A percentile compares a stretch with the other conserved stretches of the same genome.
These are phyloP conservation scores for Aspergillus indologenus DNA, from an alignment of 495 filamentous ascomycete species.

Conservation along the genomic window DNA sequence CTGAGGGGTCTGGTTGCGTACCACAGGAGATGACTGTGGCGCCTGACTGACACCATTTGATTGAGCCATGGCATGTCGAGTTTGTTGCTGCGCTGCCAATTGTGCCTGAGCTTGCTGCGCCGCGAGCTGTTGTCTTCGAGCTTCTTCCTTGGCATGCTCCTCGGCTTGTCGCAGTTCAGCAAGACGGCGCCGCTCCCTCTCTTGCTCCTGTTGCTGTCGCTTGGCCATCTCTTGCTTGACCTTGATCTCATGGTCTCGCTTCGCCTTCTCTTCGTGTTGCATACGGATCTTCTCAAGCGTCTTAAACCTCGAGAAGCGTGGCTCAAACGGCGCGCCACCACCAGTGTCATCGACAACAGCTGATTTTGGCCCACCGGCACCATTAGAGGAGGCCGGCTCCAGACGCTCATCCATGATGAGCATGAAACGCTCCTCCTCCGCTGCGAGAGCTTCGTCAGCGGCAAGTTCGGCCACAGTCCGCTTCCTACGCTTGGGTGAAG, in stretches of 20 bases:
- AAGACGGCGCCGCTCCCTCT: conserved; percentile 40
- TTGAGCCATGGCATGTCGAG: conserved; percentile 47
- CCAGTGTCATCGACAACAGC: conserved; percentile 71
- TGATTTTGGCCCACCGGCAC: conserved; percentile 56
- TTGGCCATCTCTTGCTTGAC: conserved; percentile 51
- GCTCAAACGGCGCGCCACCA: conserved; percentile 69
- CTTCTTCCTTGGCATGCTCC: conserved; percentile 47
- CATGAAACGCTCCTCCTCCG: conserved; percentile 86
- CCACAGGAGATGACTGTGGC: conserved; percentile 72
- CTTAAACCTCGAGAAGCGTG: conserved; percentile 88
- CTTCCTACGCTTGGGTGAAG: conserved; percentile 85
- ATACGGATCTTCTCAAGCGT: conserved; percentile 78
- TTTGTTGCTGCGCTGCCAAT: conserved; percentile 46
- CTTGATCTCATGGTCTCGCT: conserved; percentile 63
- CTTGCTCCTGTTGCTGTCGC: conserved; percentile 47
- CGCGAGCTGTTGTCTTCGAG: conserved; percentile 41
- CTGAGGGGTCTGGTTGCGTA: conserved; percentile 77
- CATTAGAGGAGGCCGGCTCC: conserved; percentile 54
- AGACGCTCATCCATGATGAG: conserved; percentile 88
- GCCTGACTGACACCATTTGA: conserved; percentile 63
- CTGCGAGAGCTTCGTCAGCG: conserved; percentile 86
- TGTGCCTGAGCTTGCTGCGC: conserved; percentile 52
- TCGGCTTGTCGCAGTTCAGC: conserved; percentile 47
- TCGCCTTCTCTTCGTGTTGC: conserved; percentile 66
- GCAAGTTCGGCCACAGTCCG: conserved; percentile 90